A percentile compares a stretch with the other conserved stretches of the same genome.
These are phyloP conservation scores for Mycosphaerella arachidis DNA, from an alignment of 2,329 filamentous ascomycete species.

Conservation along the genomic window DNA sequence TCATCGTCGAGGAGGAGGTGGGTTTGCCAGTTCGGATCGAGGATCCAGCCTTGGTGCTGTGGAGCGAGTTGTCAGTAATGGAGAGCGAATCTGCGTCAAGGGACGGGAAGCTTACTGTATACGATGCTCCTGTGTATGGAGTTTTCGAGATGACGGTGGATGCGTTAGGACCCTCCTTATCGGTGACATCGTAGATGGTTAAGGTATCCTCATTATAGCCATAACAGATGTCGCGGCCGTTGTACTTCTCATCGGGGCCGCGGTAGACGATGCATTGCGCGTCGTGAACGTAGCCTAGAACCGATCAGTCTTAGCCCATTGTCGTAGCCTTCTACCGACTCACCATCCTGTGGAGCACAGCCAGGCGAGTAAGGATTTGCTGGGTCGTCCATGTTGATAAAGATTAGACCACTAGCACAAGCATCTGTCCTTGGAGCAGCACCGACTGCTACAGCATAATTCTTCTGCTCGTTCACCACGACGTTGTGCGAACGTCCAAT, in stretches of 20 bases:
- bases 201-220: constrained; percentile 49
- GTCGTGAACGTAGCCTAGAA: not conserved
- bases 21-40: constrained; percentile 38
- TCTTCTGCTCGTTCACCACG: constrained; percentile 41
- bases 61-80: not conserved
- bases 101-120: constrained; percentile 22
- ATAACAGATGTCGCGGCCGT: constrained; percentile 48
- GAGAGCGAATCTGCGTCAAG: not conserved
- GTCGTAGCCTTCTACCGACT: constrained; percentile 22
- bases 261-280: constrained; percentile 32
- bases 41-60: constrained; percentile 50
- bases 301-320: not conserved
- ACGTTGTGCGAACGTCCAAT: constrained; percentile 47
- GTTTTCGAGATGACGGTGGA: constrained; percentile 42
- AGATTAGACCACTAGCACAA: constrained; percentile 50
- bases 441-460: constrained; percentile 44
- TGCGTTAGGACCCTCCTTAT: constrained; percentile 34
- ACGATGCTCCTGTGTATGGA: constrained; percentile 47
- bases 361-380: constrained; percentile 48
- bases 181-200: constrained; percentile 44
- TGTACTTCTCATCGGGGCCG: constrained; percentile 45
- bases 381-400: constrained; percentile 51
- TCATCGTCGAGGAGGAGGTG: constrained; percentile 53
- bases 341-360: constrained; percentile 49
- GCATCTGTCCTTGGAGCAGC: constrained; percentile 39